These are phyloP conservation scores for Podila clonocystis DNA, from an alignment of 192 early-diverging fungal species.

Conservation along the genomic window DNA sequence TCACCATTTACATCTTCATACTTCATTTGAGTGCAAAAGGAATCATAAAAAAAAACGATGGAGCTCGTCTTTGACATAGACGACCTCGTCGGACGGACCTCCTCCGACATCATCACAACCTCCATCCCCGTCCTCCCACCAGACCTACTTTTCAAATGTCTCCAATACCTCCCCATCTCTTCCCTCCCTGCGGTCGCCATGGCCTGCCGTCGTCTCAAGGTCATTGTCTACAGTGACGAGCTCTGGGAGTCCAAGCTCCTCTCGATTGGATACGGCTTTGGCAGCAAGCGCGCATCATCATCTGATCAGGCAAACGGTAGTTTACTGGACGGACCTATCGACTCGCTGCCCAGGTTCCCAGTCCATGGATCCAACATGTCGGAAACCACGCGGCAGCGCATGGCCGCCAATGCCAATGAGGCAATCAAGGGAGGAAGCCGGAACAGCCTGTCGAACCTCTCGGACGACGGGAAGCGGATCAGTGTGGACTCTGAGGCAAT, in stretches of 20 bases:
- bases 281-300: constrained; percentile 8
- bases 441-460: constrained; percentile 29
- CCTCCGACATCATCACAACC: constrained; percentile 38
- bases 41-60: constrained; percentile 13
- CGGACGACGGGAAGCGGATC: constrained; percentile 25
- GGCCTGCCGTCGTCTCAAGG: constrained; percentile 78
- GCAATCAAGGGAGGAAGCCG: constrained; percentile 8
- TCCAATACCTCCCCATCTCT: constrained; percentile 57
- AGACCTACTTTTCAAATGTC: constrained; percentile 56
- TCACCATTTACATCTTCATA: too few species aligned
- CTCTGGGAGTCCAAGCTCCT: constrained; percentile 76
- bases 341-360: constrained; percentile 32
- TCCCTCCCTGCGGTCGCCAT: constrained; percentile 62
- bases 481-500: constrained; percentile 25
- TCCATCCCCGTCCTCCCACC: constrained; percentile 55
- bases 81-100: constrained; percentile 32
- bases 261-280: constrained; percentile 58
- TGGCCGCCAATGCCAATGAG: constrained; percentile 33
- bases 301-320: neutral
- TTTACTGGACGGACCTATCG: constrained; percentile 35
- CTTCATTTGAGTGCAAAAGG: neutral
- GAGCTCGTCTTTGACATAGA: constrained; percentile 49
- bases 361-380: constrained; percentile 35
- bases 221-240: constrained; percentile 80
- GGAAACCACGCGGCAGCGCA: constrained; percentile 26